Conservation (phyloP, 805 yeast genomes). For the Teunomyces tritomae region DNA sequence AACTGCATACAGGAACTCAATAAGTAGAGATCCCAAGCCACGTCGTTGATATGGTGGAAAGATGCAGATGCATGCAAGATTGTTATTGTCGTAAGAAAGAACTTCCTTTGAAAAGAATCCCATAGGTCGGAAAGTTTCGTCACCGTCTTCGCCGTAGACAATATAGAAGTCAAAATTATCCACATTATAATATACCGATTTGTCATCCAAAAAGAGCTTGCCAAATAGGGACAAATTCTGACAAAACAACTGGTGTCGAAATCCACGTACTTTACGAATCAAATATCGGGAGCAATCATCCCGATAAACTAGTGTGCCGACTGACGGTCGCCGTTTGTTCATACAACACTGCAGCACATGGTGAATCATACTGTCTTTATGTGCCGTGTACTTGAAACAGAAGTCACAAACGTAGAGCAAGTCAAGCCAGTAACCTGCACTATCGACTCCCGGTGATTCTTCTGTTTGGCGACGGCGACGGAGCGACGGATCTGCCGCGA, state of each 20-base stretch:
- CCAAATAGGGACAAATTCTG: constrained; percentile 85
- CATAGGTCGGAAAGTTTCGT: constrained; percentile 50
- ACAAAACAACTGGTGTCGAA: constrained; percentile 61
- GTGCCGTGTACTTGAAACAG: constrained; percentile 79
- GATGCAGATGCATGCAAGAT: constrained; percentile 85
- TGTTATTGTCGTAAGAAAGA: constrained; percentile 72
- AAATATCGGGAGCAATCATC: constrained; percentile 45
- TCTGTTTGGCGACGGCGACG: background rate
- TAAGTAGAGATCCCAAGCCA: constrained; percentile 73
- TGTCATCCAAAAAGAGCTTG: constrained; percentile 83
- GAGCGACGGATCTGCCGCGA: constrained; percentile 13
- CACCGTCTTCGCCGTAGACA: constrained; percentile 49
- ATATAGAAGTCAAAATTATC: constrained; percentile 80
- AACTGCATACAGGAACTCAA: constrained; percentile 78
- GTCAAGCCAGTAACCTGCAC: constrained; percentile 50
- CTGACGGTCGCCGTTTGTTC: constrained; percentile 31
- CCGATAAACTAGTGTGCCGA: constrained; percentile 71
- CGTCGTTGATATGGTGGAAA: constrained; percentile 90
- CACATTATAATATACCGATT: constrained; percentile 78
- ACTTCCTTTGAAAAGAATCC: constrained; percentile 92
- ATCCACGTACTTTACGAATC: constrained; percentile 69
- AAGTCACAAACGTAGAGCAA: constrained; percentile 68
- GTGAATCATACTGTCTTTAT: constrained; percentile 36
- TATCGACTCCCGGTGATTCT: background rate
- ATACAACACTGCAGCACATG: constrained; percentile 51